Evolutionary conservation across 495 filamentous ascomycete species (phyloP).

Genomic region (Aspergillus olivimuriae): DNA sequence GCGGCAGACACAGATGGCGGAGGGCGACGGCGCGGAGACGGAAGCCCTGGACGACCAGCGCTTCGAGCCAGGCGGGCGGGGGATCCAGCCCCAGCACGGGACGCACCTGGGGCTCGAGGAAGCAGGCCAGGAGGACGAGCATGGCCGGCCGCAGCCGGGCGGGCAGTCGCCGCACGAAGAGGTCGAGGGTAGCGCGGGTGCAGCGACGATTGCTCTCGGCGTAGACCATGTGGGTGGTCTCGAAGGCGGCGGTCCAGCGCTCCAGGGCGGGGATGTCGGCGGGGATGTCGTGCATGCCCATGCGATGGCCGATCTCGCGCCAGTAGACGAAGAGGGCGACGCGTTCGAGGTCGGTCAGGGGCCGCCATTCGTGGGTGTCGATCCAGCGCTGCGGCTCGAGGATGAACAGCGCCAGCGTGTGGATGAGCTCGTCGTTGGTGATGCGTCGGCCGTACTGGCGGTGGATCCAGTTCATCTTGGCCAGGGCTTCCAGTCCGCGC

Average conservation of each 20-base stretch:
- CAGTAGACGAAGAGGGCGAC: slow-evolving; percentile 34
- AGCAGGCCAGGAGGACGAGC: background rate
- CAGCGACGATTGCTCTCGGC: slow-evolving; percentile 1
- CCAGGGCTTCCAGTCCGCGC: background rate
- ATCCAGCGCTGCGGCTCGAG: slow-evolving; percentile 37
- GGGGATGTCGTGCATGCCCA: slow-evolving; percentile 8
- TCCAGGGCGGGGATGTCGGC: background rate
- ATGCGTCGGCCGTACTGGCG: slow-evolving; percentile 15
- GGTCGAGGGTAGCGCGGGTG: background rate
- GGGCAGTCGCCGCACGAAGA: slow-evolving; percentile 2
- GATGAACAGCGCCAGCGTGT: slow-evolving; percentile 37
- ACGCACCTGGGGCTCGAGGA: slow-evolving; percentile 5
- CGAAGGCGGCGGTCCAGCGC: background rate
- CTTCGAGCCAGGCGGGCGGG: background rate
- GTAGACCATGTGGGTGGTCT: slow-evolving; percentile 1
- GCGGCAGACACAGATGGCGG: background rate
- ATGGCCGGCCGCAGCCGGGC: background rate
- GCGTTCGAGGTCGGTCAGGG: slow-evolving; percentile 27
- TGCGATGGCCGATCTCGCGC: slow-evolving; percentile 31
- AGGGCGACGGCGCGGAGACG: background rate
- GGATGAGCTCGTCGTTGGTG: slow-evolving; percentile 28
- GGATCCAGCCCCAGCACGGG: slow-evolving; percentile 1
- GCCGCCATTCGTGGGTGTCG: slow-evolving; percentile 35
- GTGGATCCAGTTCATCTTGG: slow-evolving; percentile 8
- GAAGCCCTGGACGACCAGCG: background rate